phyloP scores from a whole-genome alignment of 1,284 basidiomycete species.

The Polyporus tsugae region DNA sequence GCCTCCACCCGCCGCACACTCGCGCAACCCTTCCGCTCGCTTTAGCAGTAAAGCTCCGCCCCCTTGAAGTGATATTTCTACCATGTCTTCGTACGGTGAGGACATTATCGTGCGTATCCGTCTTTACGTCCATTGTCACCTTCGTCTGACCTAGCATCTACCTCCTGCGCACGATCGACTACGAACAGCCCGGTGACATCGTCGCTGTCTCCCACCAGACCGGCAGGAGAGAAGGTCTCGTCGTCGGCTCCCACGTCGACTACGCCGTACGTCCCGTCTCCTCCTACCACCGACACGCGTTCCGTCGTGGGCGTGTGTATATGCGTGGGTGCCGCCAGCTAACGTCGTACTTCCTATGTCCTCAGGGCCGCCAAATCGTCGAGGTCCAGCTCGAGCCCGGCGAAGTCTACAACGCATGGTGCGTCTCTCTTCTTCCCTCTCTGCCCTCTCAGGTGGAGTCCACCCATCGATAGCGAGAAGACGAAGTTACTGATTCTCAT shows the following conservation, averaged over 20 bases:
- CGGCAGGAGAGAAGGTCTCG: slow-evolving; percentile 77
- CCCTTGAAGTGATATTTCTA: slow-evolving; percentile 17
- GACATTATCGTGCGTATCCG: slow-evolving; percentile 33
- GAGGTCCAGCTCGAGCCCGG: slow-evolving; percentile 79
- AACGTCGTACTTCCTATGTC: neutral
- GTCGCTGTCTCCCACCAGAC: slow-evolving; percentile 74
- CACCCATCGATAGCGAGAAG: too few species aligned
- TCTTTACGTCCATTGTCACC: neutral
- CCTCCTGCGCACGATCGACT: neutral
- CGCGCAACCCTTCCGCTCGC: slow-evolving; percentile 24
- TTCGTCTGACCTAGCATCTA: neutral
- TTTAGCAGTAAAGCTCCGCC: slow-evolving; percentile 15
- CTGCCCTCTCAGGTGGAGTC: too few species aligned
- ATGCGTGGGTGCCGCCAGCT: neutral
- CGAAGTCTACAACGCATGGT: slow-evolving; percentile 76
- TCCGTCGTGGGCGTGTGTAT: neutral
- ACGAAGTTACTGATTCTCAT: slow-evolving; percentile 1
- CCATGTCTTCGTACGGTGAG: slow-evolving; percentile 37
- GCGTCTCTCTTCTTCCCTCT: slow-evolving; percentile 27
- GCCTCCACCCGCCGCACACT: slow-evolving; percentile 36
- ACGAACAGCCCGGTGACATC: slow-evolving; percentile 73
- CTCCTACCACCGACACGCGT: neutral
- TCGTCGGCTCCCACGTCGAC: slow-evolving; percentile 77
- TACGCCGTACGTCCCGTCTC: slow-evolving; percentile 56
- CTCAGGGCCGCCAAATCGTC: slow-evolving; percentile 78